phyloP scores from a whole-genome alignment of 2,329 filamentous ascomycete species.

The Hansfordia pulvinata region DNA sequence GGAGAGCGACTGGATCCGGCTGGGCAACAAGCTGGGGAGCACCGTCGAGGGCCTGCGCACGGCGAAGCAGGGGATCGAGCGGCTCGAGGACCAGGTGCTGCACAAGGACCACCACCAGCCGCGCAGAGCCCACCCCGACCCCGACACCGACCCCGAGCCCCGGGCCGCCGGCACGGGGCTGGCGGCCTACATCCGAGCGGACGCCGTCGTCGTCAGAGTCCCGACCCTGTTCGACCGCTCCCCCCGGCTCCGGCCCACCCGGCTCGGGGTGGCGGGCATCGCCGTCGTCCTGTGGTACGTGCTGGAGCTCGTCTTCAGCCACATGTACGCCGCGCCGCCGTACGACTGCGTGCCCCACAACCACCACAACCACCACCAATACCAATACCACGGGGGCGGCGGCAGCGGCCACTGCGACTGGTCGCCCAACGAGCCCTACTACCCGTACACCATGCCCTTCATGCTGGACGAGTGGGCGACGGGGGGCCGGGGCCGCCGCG shows the following conservation, averaged over 20 bases:
- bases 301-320: slow-evolving; percentile 39
- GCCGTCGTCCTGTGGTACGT: slow-evolving; percentile 36
- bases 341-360: slow-evolving; percentile 26
- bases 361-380: no score
- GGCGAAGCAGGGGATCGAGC: slow-evolving; percentile 43
- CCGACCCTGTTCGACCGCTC: slow-evolving; percentile 30
- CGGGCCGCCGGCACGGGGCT: slow-evolving; percentile 6
- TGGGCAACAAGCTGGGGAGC: slow-evolving; percentile 37
- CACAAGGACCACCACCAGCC: slow-evolving; percentile 18
- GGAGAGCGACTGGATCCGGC: no score
- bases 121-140: no score
- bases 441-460: slow-evolving; percentile 45
- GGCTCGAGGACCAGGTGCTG: slow-evolving; percentile 37
- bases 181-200: slow-evolving; percentile 2
- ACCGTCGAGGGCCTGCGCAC: slow-evolving; percentile 37
- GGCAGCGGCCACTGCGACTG: slow-evolving; percentile 43
- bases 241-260: slow-evolving; percentile 31
- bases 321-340: slow-evolving; percentile 37
- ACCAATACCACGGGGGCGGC: no score
- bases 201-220: slow-evolving; percentile 27
- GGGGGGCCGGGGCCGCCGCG: slow-evolving; percentile 31
- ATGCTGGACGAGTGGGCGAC: slow-evolving; percentile 50
- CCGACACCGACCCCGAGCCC: no score
- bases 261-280: slow-evolving; percentile 30
- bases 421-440: slow-evolving; percentile 43